Evolutionary conservation across 1,139 yeast species (phyloP), one percentile per base, ranked within the genome.

Genomic region (Hyphopichia khmerensis): DNA sequence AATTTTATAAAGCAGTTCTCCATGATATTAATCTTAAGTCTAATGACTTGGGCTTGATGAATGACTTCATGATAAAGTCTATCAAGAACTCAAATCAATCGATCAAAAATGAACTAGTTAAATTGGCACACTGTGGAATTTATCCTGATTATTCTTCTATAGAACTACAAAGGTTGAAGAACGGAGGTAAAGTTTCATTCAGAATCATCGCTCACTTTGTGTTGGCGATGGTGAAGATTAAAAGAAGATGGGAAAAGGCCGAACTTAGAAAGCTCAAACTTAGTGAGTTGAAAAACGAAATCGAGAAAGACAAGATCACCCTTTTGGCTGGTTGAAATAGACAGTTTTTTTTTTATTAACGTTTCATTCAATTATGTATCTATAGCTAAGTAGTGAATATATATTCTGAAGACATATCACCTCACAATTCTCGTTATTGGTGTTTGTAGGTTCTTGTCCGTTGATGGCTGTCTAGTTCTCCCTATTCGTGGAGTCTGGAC

Each of bases 181-280:
- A 42, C 39, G 41, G 49, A 16, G 48, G 45, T 34, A 43, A 46
- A 40, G 24, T 41, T 31, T 58, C 65, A 14, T 67, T 78, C 43
- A 64, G 57, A 40, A 53, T 50, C 18, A 49, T 75, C 35, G 81
- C 84, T 5, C 66, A 69, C 44, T 69, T 75, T 47, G 87, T 83
- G 5, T 60, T 84, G 47, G 85, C 87, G 1, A 65, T 71, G 31
- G 75, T 83, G 7, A 64, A 82, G 43, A 66, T 84, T 21, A 72
- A 65, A 49, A 72, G 66, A 36, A 58, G 82, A 43, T 49, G 52
- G 6, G 59, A 64, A 40, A 61, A 55, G 44, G 56, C 66, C 3
- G 57, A 57, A 34, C 52, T 46, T 38, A 56, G 75, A 32, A 59
- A 52, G 33, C 24, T 43, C 19, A 60, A 55, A 43, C 48, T 68